Evolutionary conservation across 2,329 filamentous ascomycete species (phyloP), one percentile per base, ranked within the genome.

Genomic region (Colletotrichum trifolii): DNA sequence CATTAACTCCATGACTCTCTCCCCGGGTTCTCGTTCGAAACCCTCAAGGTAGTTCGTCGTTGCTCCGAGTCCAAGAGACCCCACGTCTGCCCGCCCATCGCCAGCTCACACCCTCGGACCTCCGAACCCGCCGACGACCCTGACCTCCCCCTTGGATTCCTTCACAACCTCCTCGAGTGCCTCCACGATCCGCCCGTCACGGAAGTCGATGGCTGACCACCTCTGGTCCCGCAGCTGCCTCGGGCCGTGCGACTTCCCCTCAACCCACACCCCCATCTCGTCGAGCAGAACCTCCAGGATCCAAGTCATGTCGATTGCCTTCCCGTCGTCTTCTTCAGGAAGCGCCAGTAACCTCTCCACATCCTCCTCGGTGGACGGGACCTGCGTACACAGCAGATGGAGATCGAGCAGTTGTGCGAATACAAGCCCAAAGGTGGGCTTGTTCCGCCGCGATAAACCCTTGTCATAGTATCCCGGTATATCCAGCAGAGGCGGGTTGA

Each of bases 321-420:
- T 52, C 1, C 54, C 60, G 9, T 38, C 17, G 42, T 38, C 39
- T 25, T 35, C 54, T 6, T 61, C 57, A 9, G 60, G 17, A 13
- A 60, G 35, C 13, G 68, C 69, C 39, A 74, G 74, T 2, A 75
- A 13, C 15, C 66, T 66, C 68, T 81, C 81, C 2, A 78, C 81
- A 53, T 84, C 83, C 2, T 55, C 72, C 13, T 71, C 72, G 5
- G 71, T 72, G 46, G 77, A 76, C 33, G 84, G 82, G 1, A 86
- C 66, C 3, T 71, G 71, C 5, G 81, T 83, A 64, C 83, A 81
- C 3, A 89, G 75, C 6, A 89, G 68, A 65, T 89, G 86, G 15
- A 88, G 55, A 49, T 87, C 82, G 0, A 87, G 75, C 46, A 88
- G 77, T 72, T 86, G 82, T 6, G 81, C 70, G 67, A 89, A 89